Evolutionary conservation across 2,329 filamentous ascomycete species (phyloP), one percentile per base, ranked within the genome.

Genomic region (Polychaeton citri): DNA sequence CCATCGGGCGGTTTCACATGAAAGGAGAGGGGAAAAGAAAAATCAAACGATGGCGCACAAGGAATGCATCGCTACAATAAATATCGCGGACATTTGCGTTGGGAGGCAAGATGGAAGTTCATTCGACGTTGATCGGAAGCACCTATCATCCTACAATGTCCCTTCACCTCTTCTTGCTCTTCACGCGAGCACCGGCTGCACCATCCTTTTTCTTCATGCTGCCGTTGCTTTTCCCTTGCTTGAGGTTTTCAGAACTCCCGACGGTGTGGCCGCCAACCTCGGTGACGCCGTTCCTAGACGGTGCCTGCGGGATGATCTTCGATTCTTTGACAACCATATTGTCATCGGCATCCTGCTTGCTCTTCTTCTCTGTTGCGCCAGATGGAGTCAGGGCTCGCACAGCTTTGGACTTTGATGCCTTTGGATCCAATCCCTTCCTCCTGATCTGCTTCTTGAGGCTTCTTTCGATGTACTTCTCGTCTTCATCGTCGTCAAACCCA

Each of bases 401-500:
- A 30, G 32, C 32, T 45, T 50, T 46, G 33, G 34, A 44, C 41
- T 54, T 53, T 5, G 36, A 47, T 17, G 48, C 52, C 44, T 60
- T 67, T 0, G 65, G 65, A 43, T 69, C 60, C 35, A 62, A 57
- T 17, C 66, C 66, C 50, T 68, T 69, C 44, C 55, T 55, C 38
- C 64, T 57, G 39, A 68, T 39, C 12, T 54, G 48, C 42, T 57
- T 56, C 33, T 60, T 61, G 45, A 62, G 51, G 19, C 57, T 62
- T 24, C 62, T 53, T 48, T 69, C 58, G 39, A 69, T 69, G 39
- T 62, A 62, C 46, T 54, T 55, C 33, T 58, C 45, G 41, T 69
- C 66, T 42, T 68, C 66, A n/a, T 67, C 63, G 5, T 67, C 63
- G 33, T 69, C 65, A 39, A 60, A 69, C 19, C 61, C 65, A 20